Evolutionary conservation across 2,329 filamentous ascomycete species (phyloP).

Genomic region (Knufia fluminis): DNA sequence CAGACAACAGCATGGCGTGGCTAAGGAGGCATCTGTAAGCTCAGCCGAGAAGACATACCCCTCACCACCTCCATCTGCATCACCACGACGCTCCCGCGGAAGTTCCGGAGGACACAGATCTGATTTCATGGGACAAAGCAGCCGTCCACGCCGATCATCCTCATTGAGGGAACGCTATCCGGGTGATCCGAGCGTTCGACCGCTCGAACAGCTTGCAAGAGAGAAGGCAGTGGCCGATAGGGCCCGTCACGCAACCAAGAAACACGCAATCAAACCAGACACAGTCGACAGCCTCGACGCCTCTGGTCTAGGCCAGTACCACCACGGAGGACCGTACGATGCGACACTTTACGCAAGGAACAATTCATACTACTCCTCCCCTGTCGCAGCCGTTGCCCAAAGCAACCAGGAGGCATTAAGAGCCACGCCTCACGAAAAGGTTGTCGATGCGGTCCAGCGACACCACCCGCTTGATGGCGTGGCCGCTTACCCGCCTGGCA

Average conservation of each 20-base stretch:
- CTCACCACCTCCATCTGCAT: conserved; percentile 48
- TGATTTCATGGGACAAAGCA: conserved; percentile 14
- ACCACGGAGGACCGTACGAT: conserved; percentile 87
- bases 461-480: conserved; percentile 76
- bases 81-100: conserved; percentile 32
- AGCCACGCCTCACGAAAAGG: conserved; percentile 70
- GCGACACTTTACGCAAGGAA: conserved; percentile 70
- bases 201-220: conserved; percentile 19
- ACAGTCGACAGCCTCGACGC: conserved; percentile 69
- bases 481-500: conserved; percentile 65
- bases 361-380: conserved; percentile 51
- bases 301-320: conserved; percentile 43
- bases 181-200: conserved; percentile 19
- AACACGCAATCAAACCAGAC: conserved; percentile 60
- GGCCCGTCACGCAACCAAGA: conserved; percentile 56
- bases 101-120: conserved; percentile 17
- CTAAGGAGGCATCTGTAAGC: conserved; percentile 7
- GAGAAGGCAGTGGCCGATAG: conserved; percentile 38
- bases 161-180: conserved; percentile 31
- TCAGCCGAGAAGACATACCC: conserved; percentile 27
- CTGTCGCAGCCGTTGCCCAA: conserved; percentile 64
- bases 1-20: conserved; percentile 4
- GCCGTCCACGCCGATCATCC: conserved; percentile 30
- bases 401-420: conserved; percentile 68
- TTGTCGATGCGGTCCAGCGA: conserved; percentile 61